phyloP scores from a whole-genome alignment of 192 early-diverging fungal genomes.

The Powellomyces hirtus region DNA sequence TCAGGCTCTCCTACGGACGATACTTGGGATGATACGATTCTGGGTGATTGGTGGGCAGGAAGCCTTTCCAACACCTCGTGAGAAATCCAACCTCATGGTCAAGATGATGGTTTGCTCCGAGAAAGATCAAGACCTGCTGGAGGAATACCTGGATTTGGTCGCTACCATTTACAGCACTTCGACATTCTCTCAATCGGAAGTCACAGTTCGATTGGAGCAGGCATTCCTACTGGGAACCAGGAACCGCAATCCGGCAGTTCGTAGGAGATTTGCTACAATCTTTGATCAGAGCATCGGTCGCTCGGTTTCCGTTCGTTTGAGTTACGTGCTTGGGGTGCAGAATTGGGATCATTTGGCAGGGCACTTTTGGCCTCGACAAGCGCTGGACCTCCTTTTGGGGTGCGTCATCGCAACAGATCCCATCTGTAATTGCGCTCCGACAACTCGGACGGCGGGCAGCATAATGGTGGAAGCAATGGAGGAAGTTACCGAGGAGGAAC shows the following conservation, averaged over 20 bases:
- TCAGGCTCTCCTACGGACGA: slow-evolving; percentile 64
- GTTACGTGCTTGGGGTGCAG: slow-evolving; percentile 88
- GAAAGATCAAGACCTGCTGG: slow-evolving; percentile 65
- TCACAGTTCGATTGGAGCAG: slow-evolving; percentile 89
- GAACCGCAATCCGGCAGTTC: slow-evolving; percentile 72
- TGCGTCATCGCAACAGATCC: slow-evolving; percentile 16
- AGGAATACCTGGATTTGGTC: slow-evolving; percentile 88
- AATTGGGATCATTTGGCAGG: slow-evolving; percentile 89
- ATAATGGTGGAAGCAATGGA: neutral
- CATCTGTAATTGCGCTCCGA: slow-evolving; percentile 14
- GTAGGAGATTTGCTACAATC: slow-evolving; percentile 75
- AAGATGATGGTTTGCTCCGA: slow-evolving; percentile 85
- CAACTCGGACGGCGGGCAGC: slow-evolving; percentile 14
- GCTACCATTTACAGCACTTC: slow-evolving; percentile 84
- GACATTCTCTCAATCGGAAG: slow-evolving; percentile 79
- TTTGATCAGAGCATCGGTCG: slow-evolving; percentile 53
- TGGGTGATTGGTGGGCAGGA: slow-evolving; percentile 86
- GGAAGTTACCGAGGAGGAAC: neutral
- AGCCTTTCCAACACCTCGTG: slow-evolving; percentile 93
- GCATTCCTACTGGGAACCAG: slow-evolving; percentile 92
- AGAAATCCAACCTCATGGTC: slow-evolving; percentile 89
- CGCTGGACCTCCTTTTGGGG: slow-evolving; percentile 82
- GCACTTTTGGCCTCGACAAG: slow-evolving; percentile 93
- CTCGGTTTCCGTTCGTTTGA: slow-evolving; percentile 70
- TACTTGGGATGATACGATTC: slow-evolving; percentile 78